These are phyloP conservation scores for Penicillium ucsense DNA, from an alignment of 495 filamentous ascomycete genomes.

Conservation along the genomic window DNA sequence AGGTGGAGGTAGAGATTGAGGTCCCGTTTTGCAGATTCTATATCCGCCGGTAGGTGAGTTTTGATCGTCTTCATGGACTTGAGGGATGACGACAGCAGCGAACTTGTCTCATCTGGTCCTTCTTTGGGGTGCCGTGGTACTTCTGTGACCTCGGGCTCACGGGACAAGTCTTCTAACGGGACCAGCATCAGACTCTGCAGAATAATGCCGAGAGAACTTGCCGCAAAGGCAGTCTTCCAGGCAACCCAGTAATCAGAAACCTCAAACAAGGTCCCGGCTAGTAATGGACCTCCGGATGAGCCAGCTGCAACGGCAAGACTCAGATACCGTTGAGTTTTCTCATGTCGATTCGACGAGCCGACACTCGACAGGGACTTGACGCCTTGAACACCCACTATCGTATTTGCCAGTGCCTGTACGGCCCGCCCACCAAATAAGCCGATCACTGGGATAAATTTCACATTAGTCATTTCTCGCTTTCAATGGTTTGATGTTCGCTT, in stretches of 20 bases:
- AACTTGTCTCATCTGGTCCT: neutral
- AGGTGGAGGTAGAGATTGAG: neutral
- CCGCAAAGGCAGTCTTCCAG: neutral
- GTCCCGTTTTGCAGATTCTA: neutral
- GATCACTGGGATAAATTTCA: neutral
- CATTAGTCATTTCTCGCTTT: too few relatives aligned
- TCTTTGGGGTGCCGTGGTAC: neutral
- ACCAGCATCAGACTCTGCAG: neutral
- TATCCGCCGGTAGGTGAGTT: neutral
- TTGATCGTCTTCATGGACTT: neutral
- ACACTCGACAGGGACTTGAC: neutral
- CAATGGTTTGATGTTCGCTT: too few relatives aligned
- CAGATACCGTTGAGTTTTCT: neutral
- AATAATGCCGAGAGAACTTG: neutral
- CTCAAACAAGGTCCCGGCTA: neutral
- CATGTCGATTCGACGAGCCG: neutral
- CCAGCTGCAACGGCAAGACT: neutral
- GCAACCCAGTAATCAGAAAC: neutral
- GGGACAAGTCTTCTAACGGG: neutral
- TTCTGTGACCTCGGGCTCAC: neutral
- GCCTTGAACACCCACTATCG: neutral
- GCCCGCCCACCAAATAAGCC: neutral
- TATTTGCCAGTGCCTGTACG: neutral
- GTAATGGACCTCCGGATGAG: neutral
- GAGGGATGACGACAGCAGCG: neutral